Conservation (phyloP, 306 rosid genomes). For the Aeschynomene evenia region DNA sequence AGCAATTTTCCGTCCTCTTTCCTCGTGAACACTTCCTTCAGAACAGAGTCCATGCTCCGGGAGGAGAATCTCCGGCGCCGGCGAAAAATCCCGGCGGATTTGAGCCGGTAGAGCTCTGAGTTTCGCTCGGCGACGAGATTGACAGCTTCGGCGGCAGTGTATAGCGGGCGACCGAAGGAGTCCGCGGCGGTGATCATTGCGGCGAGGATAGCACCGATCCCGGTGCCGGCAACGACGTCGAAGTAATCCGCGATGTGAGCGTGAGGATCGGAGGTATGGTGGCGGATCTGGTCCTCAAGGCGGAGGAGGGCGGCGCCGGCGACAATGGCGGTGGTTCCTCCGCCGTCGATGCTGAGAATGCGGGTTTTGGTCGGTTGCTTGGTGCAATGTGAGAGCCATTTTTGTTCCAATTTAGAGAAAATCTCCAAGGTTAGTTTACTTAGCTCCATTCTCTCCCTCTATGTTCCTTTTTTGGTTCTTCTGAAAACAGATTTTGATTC, state of each 20-base stretch:
- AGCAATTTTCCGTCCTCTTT: constrained; percentile 49
- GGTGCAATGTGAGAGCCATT: constrained; percentile 87
- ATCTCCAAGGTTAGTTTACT: constrained; percentile 78
- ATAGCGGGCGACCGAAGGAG: constrained; percentile 72
- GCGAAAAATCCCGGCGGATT: constrained; percentile 40
- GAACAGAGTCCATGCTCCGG: constrained; percentile 60
- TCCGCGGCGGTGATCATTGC: constrained; percentile 70
- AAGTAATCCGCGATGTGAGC: constrained; percentile 82
- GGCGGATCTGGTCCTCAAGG: constrained; percentile 98
- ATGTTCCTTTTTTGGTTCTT: neutral
- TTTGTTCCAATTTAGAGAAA: constrained; percentile 88
- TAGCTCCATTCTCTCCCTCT: constrained; percentile 56
- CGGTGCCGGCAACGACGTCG: constrained; percentile 84
- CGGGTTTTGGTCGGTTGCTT: constrained; percentile 57
- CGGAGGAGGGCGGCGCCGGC: constrained; percentile 70
- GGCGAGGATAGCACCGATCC: constrained; percentile 82
- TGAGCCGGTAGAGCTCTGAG: constrained; percentile 50
- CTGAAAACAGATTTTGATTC: neutral
- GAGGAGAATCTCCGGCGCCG: constrained; percentile 58
- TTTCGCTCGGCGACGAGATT: constrained; percentile 34
- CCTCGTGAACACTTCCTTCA: constrained; percentile 58
- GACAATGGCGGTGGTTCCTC: constrained; percentile 73
- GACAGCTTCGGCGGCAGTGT: constrained; percentile 70
- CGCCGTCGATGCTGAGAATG: constrained; percentile 95
- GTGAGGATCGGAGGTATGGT: constrained; percentile 64